These are phyloP conservation scores for Syzygium malaccense DNA, from an alignment of 441 rosid genomes.

Conservation along the genomic window DNA sequence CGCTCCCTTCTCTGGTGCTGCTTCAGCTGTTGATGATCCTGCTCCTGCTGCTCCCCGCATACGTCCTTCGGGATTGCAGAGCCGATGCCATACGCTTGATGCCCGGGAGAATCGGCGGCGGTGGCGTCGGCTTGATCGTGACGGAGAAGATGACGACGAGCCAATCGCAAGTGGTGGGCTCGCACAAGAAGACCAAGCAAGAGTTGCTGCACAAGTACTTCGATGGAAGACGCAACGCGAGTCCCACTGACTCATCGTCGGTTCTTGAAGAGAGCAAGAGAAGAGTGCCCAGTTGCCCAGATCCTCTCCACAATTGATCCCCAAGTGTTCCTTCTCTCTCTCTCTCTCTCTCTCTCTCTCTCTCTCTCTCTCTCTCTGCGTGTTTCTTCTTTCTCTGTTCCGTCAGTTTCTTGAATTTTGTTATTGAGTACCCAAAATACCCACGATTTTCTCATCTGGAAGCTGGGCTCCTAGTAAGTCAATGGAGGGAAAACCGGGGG, in stretches of 20 bases:
- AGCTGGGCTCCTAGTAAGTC: background rate
- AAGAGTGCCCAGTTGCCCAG: constrained; percentile 11
- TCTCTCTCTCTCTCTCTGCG: background rate
- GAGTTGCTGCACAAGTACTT: background rate
- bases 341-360: background rate
- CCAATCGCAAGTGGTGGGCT: background rate
- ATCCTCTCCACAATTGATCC: constrained; percentile 11
- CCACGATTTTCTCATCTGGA: background rate
- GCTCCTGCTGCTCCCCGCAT: background rate
- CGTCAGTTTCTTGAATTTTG: background rate
- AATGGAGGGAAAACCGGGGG: constrained; percentile 2
- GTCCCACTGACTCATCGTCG: background rate
- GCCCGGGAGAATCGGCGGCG: background rate
- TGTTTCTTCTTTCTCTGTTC: background rate
- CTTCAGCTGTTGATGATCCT: background rate
- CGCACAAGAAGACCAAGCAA: background rate
- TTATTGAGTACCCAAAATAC: background rate
- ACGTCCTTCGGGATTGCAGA: background rate
- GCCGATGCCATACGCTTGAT: background rate
- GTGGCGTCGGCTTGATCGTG: background rate
- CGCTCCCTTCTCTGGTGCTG: background rate
- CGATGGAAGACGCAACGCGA: background rate
- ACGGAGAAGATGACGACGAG: background rate
- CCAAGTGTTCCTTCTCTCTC: background rate
- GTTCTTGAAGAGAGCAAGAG: background rate